phyloP scores from a whole-genome alignment of 202 grass and related monocot species.

The Musa balbisiana region DNA sequence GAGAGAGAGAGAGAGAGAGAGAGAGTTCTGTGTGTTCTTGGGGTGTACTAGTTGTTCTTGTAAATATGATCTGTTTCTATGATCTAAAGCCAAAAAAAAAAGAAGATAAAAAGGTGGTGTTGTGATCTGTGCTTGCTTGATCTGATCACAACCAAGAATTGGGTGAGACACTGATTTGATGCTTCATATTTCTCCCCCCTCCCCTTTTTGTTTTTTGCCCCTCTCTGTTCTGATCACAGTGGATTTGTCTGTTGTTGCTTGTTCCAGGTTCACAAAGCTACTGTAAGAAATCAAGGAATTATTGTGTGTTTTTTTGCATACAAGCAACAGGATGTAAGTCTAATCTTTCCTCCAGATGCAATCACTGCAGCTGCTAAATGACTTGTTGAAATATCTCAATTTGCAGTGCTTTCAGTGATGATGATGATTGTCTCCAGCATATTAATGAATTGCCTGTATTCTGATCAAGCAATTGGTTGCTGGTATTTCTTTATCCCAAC shows the following conservation, averaged over 20 bases:
- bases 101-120: too few species aligned
- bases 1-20: too few species aligned
- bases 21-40: neutral
- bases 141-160: too few species aligned
- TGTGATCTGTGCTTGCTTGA: too few species aligned
- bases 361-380: neutral
- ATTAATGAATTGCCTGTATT: neutral
- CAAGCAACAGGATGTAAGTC: neutral
- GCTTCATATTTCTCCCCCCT: too few species aligned
- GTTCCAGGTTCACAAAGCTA: neutral
- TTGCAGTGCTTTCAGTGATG: neutral
- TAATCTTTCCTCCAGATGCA: neutral
- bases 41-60: neutral
- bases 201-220: too few species aligned
- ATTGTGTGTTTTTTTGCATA: neutral
- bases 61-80: too few species aligned
- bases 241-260: too few species aligned
- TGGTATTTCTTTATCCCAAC: neutral
- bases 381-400: neutral
- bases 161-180: too few species aligned
- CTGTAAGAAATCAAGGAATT: neutral
- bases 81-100: too few species aligned
- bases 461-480: neutral
- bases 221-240: too few species aligned
- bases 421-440: neutral